Conservation (phyloP, 768 basidiomycete species). For the Leccinum rimulosum region DNA sequence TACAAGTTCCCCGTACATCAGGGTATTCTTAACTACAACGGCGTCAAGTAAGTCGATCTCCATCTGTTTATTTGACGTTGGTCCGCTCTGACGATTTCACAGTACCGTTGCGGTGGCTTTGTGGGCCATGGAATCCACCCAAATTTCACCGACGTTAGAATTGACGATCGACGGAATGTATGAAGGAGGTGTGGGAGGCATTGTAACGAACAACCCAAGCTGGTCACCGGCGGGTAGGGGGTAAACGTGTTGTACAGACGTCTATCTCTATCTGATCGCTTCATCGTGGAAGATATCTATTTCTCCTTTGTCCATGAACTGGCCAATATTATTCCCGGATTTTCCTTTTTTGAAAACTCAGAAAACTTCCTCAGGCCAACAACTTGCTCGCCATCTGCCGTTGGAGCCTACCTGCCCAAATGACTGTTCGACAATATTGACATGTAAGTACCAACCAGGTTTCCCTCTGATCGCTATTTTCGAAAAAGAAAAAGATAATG, state of each 20-base stretch:
- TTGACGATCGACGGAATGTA: slow-evolving; percentile 55
- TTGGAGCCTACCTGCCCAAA: too few relatives aligned
- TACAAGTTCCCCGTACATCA: slow-evolving; percentile 80
- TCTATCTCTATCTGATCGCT: not conserved
- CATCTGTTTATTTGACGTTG: not conserved
- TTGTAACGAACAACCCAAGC: slow-evolving; percentile 54
- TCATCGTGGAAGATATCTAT: not conserved
- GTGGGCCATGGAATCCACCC: slow-evolving; percentile 59
- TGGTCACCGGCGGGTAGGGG: slow-evolving; percentile 42
- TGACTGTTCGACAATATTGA: too few relatives aligned
- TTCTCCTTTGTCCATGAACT: too few relatives aligned
- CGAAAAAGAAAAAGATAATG: too few relatives aligned
- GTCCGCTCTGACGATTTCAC: slow-evolving; percentile 2
- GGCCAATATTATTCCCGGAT: too few relatives aligned
- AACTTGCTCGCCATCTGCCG: too few relatives aligned
- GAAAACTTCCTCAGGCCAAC: too few relatives aligned
- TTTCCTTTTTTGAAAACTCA: too few relatives aligned
- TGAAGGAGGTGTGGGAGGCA: slow-evolving; percentile 63
- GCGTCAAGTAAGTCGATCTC: slow-evolving; percentile 51
- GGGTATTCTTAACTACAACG: slow-evolving; percentile 73
- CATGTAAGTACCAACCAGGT: too few relatives aligned
- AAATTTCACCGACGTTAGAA: slow-evolving; percentile 50
- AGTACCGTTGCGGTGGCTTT: slow-evolving; percentile 63
- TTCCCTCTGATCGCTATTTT: too few relatives aligned
- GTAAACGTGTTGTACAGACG: not conserved